Conservation (phyloP, 1,284 basidiomycete species). For the Thelephora terrestris region DNA sequence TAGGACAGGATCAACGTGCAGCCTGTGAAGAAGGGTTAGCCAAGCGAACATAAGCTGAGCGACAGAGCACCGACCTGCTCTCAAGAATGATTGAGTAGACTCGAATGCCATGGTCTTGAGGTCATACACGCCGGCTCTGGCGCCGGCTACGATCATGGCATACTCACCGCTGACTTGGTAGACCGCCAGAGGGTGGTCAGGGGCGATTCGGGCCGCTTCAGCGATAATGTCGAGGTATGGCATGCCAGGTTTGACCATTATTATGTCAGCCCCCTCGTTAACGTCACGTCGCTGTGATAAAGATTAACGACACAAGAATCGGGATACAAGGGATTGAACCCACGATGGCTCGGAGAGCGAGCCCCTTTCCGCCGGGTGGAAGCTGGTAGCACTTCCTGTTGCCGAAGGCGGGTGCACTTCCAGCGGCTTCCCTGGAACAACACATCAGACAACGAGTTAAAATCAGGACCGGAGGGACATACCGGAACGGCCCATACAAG, state of each 20-base stretch:
- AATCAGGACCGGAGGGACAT: slow-evolving; percentile 13
- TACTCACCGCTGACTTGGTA: slow-evolving; percentile 98
- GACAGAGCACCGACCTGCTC: slow-evolving; percentile 58
- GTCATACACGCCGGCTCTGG: slow-evolving; percentile 87
- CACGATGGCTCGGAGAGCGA: slow-evolving; percentile 90
- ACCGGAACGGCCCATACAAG: slow-evolving; percentile 98
- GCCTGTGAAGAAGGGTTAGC: slow-evolving; percentile 33
- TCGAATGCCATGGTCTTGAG: slow-evolving; percentile 92
- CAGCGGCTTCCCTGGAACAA: slow-evolving; percentile 77
- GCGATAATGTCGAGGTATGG: slow-evolving; percentile 96
- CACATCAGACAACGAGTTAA: neutral
- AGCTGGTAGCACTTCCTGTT: slow-evolving; percentile 97
- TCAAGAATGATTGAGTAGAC: slow-evolving; percentile 79
- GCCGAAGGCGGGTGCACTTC: slow-evolving; percentile 89
- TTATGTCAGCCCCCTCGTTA: slow-evolving; percentile 93
- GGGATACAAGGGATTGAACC: slow-evolving; percentile 7
- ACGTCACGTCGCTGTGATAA: slow-evolving; percentile 70
- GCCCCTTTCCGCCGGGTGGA: slow-evolving; percentile 79
- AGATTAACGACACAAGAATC: neutral
- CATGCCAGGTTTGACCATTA: slow-evolving; percentile 97
- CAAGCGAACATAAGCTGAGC: neutral
- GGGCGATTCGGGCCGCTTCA: slow-evolving; percentile 76
- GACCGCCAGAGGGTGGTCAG: slow-evolving; percentile 84
- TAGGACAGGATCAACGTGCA: slow-evolving; percentile 88
- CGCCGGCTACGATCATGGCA: slow-evolving; percentile 94